phyloP scores from a whole-genome alignment of 2,329 filamentous ascomycete genomes.

The Pseudocercospora macadamiae region DNA sequence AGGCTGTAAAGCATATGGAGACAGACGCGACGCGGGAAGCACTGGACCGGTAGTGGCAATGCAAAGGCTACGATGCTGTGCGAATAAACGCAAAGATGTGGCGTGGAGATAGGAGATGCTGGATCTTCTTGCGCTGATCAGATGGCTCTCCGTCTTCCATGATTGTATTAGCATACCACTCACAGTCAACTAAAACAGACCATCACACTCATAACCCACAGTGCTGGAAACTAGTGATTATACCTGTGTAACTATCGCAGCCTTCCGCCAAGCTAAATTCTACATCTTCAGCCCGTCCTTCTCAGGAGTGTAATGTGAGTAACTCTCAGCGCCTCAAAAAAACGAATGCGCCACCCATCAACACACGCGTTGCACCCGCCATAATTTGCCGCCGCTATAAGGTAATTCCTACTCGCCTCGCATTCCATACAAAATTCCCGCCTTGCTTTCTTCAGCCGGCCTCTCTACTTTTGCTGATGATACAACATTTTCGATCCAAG shows the following conservation, averaged over 20 bases:
- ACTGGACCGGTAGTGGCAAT: no score
- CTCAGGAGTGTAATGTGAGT: background rate
- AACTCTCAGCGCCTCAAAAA: background rate
- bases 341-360: background rate
- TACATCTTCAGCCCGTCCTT: background rate
- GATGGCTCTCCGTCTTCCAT: no score
- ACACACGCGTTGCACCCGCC: background rate
- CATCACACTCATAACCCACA: background rate
- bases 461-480: conserved; percentile 8
- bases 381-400: background rate
- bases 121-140: no score
- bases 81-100: no score
- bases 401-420: background rate
- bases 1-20: no score
- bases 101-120: no score
- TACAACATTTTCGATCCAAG: conserved; percentile 10
- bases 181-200: background rate
- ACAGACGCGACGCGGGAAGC: no score
- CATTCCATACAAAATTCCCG: background rate
- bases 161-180: background rate
- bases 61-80: no score
- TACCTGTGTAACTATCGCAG: conserved; percentile 2
- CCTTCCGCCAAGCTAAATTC: background rate
- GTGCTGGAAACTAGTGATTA: background rate
- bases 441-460: conserved; percentile 1